Percentiles rank a stretch among this genome's conserved stretches.
These are phyloP conservation scores for Stephania japonica DNA, from an alignment of 164 flowering plant genomes.

Conservation along the genomic window DNA sequence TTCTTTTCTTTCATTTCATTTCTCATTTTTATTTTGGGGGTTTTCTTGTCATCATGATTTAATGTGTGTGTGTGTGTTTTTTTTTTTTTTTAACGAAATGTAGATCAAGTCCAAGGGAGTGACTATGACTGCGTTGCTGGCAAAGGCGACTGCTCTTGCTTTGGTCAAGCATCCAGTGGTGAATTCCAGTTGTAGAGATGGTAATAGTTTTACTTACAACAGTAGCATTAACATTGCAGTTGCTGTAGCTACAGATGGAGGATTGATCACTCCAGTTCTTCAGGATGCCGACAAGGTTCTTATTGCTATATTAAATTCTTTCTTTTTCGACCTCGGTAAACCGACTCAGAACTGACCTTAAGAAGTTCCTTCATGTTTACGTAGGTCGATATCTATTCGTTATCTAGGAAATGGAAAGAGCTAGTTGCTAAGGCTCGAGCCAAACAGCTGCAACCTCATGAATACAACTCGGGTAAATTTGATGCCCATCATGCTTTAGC, in stretches of 20 bases:
- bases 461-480: constrained; percentile 68
- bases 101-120: constrained; percentile 96
- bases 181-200: constrained; percentile 91
- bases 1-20: constrained; percentile 5
- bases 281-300: constrained; percentile 96
- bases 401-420: constrained; percentile 97
- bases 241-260: constrained; percentile 96
- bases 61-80: too few relatives aligned
- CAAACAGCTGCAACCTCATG: constrained; percentile 92
- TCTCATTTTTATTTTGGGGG: neutral
- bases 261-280: constrained; percentile 95
- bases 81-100: neutral
- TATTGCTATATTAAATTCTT: neutral
- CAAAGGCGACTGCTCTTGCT: constrained; percentile 97
- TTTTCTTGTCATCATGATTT: neutral
- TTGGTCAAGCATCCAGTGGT: constrained; percentile 85
- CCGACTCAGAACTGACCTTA: neutral
- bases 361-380: constrained; percentile 1
- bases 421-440: constrained; percentile 94
- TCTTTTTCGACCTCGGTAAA: neutral
- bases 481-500: neutral
- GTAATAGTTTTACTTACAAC: constrained; percentile 88
- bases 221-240: constrained; percentile 91
- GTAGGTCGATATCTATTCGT: constrained; percentile 79
- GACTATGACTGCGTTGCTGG: constrained; percentile 95